These are phyloP conservation scores for Penicillium lividum DNA, from an alignment of 495 filamentous ascomycete genomes.

Conservation along the genomic window DNA sequence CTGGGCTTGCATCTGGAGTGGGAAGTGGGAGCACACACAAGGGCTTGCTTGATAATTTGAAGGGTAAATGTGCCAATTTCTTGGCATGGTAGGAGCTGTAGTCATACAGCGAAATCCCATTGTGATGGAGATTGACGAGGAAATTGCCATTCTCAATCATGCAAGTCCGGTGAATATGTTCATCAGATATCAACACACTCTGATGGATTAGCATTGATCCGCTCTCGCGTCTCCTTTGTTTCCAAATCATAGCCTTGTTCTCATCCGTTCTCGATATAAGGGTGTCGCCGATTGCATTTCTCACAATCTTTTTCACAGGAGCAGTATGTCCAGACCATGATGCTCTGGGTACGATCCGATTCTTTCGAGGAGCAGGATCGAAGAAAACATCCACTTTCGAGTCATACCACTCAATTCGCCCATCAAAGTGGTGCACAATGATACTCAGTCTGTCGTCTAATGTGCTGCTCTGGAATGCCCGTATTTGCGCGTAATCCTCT, in stretches of 20 bases:
- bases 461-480: slow-evolving; percentile 65
- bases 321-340: slow-evolving; percentile 85
- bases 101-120: slow-evolving; percentile 81
- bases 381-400: slow-evolving; percentile 78
- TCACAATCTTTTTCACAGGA: slow-evolving; percentile 78
- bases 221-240: slow-evolving; percentile 52
- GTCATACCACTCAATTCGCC: slow-evolving; percentile 77
- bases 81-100: slow-evolving; percentile 57
- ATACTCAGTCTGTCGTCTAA: slow-evolving; percentile 65
- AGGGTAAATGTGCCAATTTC: slow-evolving; percentile 59
- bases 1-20: slow-evolving; percentile 52
- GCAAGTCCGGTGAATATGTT: slow-evolving; percentile 82
- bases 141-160: slow-evolving; percentile 73
- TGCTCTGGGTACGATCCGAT: slow-evolving; percentile 57
- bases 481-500: slow-evolving; percentile 68
- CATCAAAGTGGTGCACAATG: slow-evolving; percentile 86
- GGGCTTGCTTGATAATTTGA: slow-evolving; percentile 67
- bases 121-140: slow-evolving; percentile 77
- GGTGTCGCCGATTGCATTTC: slow-evolving; percentile 76
- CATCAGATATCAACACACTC: slow-evolving; percentile 65
- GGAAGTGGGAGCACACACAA: slow-evolving; percentile 82
- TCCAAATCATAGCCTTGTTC: slow-evolving; percentile 83
- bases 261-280: slow-evolving; percentile 78
- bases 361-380: slow-evolving; percentile 69
- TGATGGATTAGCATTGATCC: slow-evolving; percentile 61